A percentile compares a stretch with the other conserved stretches of the same genome.
phyloP scores from a whole-genome alignment of 1,139 yeast genomes.

The Yamadazyma epiphylla region DNA sequence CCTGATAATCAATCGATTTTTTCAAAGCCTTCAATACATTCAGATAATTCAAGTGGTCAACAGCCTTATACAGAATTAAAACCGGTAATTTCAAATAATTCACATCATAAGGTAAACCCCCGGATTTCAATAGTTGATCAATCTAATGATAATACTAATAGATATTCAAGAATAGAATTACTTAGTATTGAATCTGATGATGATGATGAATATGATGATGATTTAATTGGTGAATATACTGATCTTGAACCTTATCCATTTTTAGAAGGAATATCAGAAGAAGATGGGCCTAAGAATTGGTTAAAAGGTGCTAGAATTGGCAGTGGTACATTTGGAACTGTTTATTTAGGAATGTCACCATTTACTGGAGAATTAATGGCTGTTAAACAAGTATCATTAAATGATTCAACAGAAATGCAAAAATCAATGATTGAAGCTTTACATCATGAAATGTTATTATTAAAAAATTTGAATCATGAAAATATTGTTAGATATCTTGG shows the following conservation, averaged over 20 bases:
- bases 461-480: constrained; percentile 82
- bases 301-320: constrained; percentile 91
- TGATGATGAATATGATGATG: constrained; percentile 21
- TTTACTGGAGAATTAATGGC: constrained; percentile 96
- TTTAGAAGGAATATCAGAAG: constrained; percentile 17
- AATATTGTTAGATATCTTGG: constrained; percentile 91
- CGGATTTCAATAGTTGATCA: constrained; percentile 36
- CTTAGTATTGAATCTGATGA: constrained; percentile 40
- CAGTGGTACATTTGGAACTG: constrained; percentile 92
- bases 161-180: constrained; percentile 49
- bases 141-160: constrained; percentile 26
- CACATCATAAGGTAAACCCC: constrained; percentile 9
- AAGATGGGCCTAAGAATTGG: constrained; percentile 71
- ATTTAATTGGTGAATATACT: constrained; percentile 13
- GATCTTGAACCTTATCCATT: constrained; percentile 9
- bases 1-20: constrained; percentile 20
- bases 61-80: constrained; percentile 7
- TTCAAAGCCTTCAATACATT: constrained; percentile 20
- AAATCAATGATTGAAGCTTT: constrained; percentile 74
- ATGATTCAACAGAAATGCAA: constrained; percentile 45
- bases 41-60: constrained; percentile 9
- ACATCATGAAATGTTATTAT: constrained; percentile 76
- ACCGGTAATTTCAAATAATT: constrained; percentile 7
- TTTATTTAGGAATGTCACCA: constrained; percentile 87
- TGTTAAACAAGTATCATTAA: constrained; percentile 84